Conservation (phyloP, 2,329 filamentous ascomycete genomes). For the Corniculantispora saksenae region DNA sequence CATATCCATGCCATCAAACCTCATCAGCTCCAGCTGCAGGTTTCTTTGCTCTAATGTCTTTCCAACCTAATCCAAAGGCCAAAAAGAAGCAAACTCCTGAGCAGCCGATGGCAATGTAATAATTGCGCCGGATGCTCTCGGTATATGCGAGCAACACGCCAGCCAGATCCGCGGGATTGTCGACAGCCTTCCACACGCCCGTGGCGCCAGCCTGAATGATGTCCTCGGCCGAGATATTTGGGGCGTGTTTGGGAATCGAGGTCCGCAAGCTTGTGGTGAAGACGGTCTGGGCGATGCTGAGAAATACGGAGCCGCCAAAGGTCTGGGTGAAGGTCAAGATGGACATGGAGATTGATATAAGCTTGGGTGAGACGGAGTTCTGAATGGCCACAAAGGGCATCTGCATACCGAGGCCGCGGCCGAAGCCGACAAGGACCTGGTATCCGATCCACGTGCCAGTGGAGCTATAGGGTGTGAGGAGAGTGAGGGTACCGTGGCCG, state of each 20-base stretch:
- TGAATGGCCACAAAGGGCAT: constrained; percentile 2
- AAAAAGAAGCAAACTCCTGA: neutral
- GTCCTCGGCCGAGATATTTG: neutral
- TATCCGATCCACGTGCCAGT: constrained; percentile 20
- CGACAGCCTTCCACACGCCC: neutral
- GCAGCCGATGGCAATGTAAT: neutral
- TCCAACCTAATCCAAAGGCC: neutral
- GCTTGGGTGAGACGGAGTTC: neutral
- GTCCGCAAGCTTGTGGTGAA: constrained; percentile 5
- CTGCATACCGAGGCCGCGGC: constrained; percentile 12
- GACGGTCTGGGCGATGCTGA: neutral
- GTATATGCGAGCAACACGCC: neutral
- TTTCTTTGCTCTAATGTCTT: constrained; percentile 5
- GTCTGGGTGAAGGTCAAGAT: neutral
- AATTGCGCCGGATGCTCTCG: neutral
- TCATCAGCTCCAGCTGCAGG: neutral
- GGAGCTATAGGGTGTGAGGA: constrained; percentile 5
- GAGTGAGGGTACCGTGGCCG: constrained; percentile 14
- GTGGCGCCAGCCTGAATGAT: neutral
- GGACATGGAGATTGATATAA: neutral
- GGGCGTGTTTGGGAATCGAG: neutral
- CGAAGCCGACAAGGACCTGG: constrained; percentile 17
- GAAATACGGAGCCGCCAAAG: neutral
- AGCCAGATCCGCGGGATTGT: neutral
- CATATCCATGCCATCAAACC: neutral